Percentiles rank a stretch among this genome's conserved stretches.
Evolutionary conservation across 495 filamentous ascomycete genomes (phyloP).

Genomic region (Penicillium egyptiacum): DNA sequence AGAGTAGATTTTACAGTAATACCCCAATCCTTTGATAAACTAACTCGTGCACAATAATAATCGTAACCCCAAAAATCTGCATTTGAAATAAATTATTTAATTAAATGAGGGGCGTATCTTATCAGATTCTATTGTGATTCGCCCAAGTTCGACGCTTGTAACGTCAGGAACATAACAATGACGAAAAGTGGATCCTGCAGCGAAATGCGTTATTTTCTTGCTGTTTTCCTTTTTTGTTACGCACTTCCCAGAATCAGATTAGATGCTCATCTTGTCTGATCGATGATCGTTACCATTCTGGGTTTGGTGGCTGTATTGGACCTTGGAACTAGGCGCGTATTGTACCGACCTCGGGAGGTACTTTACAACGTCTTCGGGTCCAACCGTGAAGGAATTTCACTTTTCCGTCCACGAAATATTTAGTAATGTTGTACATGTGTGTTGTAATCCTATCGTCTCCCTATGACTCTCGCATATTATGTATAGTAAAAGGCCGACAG

Average conservation of each 20-base stretch:
- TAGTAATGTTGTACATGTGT: not conserved
- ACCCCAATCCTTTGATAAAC: slow-evolving; percentile 1
- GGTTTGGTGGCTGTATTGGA: not conserved
- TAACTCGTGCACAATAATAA: not conserved
- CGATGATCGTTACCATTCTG: slow-evolving; percentile 1
- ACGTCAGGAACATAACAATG: not conserved
- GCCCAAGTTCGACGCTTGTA: not conserved
- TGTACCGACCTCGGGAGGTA: too few relatives aligned
- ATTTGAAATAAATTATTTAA: not conserved
- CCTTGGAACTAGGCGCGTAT: not conserved
- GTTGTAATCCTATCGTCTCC: too few relatives aligned
- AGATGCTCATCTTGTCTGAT: slow-evolving; percentile 40
- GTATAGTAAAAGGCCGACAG: not conserved
- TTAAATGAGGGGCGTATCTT: slow-evolving; percentile 10
- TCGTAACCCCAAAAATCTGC: not conserved
- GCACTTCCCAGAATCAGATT: slow-evolving; percentile 30
- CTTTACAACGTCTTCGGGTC: too few relatives aligned
- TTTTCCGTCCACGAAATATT: not conserved
- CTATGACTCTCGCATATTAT: not conserved
- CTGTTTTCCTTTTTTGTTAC: not conserved
- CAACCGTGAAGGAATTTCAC: too few relatives aligned
- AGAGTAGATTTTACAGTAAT: slow-evolving; percentile 6
- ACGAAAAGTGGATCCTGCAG: slow-evolving; percentile 8
- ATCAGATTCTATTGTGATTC: slow-evolving; percentile 15
- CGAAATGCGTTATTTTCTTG: slow-evolving; percentile 16